Evolutionary conservation across 768 basidiomycete genomes (phyloP).

Genomic region (Peribolospora kevripleyi): DNA sequence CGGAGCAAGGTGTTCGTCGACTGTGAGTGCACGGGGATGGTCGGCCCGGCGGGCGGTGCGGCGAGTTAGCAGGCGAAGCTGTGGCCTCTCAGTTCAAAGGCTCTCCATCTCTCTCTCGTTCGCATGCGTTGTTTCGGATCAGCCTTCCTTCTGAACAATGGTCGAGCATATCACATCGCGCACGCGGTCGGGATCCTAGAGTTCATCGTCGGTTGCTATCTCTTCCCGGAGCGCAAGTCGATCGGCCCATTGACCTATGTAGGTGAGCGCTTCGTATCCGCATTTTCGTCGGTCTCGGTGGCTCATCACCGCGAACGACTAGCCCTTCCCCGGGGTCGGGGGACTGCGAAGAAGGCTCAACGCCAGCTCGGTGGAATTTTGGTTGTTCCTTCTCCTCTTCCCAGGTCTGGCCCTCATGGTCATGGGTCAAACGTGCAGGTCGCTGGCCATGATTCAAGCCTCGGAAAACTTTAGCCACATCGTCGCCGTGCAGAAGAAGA

Average conservation of each 20-base stretch:
- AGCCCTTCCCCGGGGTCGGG: too few species aligned
- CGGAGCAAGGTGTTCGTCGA: constrained; percentile 71
- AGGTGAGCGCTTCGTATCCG: constrained; percentile 23
- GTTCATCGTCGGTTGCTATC: constrained; percentile 46
- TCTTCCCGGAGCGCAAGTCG: constrained; percentile 39
- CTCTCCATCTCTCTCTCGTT: not conserved
- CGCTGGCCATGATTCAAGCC: constrained; percentile 89
- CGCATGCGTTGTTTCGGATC: not conserved
- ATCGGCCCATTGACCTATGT: constrained; percentile 19
- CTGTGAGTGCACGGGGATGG: constrained; percentile 33
- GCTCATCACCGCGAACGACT: too few species aligned
- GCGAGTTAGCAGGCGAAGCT: not conserved
- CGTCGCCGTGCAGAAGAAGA: constrained; percentile 48
- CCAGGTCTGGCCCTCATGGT: constrained; percentile 42
- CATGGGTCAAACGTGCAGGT: constrained; percentile 52
- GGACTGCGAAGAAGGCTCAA: constrained; percentile 25
- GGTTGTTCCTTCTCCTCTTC: not conserved
- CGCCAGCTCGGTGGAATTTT: constrained; percentile 10
- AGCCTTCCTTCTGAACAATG: constrained; percentile 92
- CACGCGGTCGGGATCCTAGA: constrained; percentile 54
- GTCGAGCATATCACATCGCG: constrained; percentile 56
- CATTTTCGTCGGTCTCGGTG: too few species aligned
- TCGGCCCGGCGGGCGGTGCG: not conserved
- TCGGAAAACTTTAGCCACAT: constrained; percentile 78
- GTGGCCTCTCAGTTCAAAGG: too few species aligned